Base-by-base conservation (phyloP, 805 yeast species). In the Kluyveromyces starmeri region DNA sequence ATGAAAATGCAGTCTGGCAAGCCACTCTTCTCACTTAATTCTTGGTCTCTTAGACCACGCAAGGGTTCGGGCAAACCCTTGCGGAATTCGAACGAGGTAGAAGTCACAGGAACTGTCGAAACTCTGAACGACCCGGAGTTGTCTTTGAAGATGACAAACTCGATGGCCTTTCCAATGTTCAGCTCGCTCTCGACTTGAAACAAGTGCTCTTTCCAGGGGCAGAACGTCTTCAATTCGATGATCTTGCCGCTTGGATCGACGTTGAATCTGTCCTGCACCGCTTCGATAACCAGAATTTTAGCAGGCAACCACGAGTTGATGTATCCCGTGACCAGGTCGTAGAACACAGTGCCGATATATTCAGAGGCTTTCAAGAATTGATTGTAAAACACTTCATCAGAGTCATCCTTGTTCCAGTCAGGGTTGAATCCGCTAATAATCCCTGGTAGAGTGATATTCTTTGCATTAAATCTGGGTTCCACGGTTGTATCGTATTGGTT, bases 191-290 rank as follows among this genome's bases (percentile, higher is more conserved):
- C 96, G 39, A 83, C 65, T 13, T 67, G 64, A 55, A 75, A 84
- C 32, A 89, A 65, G 56, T 92, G 97, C 53, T 85, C 96, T 58
- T 86, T 88, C 98, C 98, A 92, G 30, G 95, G 95, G 35, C 84
- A 82, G 55, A 81, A 84, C 41, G 71, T 70, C n/a, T 72, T 75
- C 41, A 92, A 68, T 4, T 83, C 69, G 8, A 92, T 48, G 28
- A 89, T 77, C 42, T 78, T 73, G 26, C 96, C 96, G 16, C 80
- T 69, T 20, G 46, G 38, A 50, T 85, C 84, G 35, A 73, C 72
- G 17, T 73, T 59, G 33, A 61, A 61, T 51, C 96, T 71, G 6
- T 49, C 36, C 3, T 63, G 64, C 45, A 86, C 71, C 0, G 95
- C 89, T n/a, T 65, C 59, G 42, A 68, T 70, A 19, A 92, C 97